Evolutionary conservation across 345 rosid species (phyloP), one percentile per base, ranked within the genome.

Genomic region (Salix arbutifolia): DNA sequence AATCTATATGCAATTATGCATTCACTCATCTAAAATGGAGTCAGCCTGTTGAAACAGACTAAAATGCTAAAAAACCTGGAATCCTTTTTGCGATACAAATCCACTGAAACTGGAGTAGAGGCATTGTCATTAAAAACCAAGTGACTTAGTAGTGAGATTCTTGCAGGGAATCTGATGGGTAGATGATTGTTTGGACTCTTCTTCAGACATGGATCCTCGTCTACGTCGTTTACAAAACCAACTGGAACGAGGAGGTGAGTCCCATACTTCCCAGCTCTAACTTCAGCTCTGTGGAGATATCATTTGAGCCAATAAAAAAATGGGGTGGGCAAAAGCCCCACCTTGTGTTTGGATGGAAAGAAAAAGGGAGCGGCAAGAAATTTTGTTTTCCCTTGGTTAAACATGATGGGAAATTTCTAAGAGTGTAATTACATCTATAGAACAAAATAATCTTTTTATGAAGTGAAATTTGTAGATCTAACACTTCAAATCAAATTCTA

Each of bases 101-200:
- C 37, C 37, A 4, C 31, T 52, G 40, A 19, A 19, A 52, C 58
- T 6, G 8, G 58, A 17, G 66, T 26, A 13, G 33, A 19, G 4
- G 28, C n/a, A 7, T 58, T 58, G 23, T 58, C 23, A 62, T 23
- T 4, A 62, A 26, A n/a, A 2, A 30, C 31, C 31, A 30, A 30
- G 31, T 30, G 31, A 30, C 31, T 30, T 30, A 30, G 3, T 30
- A 30, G 31, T 30, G 31, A 30, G 31, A 30, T 30, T 33, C 37
- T 33, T 79, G 33, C 80, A 96, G 98, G 98, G 99, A 76, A 92
- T 96, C 74, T 93, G 99, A 46, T 90, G 70, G 99, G 99, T 44
- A 5, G 37, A 96, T 93, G 99, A 93, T 96, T 64, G 78, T 66
- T 82, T 97, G 98, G 79, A 93, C 99, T 18, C 82, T 76, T 62